phyloP scores from a whole-genome alignment of 176 grass and related monocot genomes.

The Guadua angustifolia region DNA sequence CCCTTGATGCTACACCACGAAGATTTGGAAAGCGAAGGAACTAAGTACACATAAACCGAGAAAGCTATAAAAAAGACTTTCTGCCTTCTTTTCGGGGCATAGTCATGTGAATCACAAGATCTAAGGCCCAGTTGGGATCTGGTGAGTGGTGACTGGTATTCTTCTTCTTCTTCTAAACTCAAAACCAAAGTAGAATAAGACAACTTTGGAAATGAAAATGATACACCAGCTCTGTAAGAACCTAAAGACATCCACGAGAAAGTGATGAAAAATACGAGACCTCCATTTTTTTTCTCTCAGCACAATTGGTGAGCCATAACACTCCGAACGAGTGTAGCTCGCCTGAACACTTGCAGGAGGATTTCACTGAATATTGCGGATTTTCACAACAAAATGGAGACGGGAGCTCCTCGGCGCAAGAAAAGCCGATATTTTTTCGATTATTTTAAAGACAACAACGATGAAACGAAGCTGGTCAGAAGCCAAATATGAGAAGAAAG shows the following conservation, averaged over 20 bases:
- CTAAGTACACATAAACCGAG: constrained; percentile 27
- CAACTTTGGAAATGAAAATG: background rate
- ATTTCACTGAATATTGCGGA: background rate
- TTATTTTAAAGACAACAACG: constrained; percentile 30
- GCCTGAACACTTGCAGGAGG: background rate
- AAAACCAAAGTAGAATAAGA: constrained; percentile 9
- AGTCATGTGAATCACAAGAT: constrained; percentile 41
- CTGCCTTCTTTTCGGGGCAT: constrained; percentile 35
- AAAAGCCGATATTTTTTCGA: background rate
- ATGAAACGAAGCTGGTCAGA: constrained; percentile 39
- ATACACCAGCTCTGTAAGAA: background rate
- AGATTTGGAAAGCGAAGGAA: constrained; percentile 50
- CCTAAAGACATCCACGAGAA: constrained; percentile 16
- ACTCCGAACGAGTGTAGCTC: background rate
- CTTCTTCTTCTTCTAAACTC: constrained; percentile 6
- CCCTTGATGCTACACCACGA: background rate
- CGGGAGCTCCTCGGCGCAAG: background rate
- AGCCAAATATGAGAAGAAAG: constrained; percentile 24
- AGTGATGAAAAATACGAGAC: background rate
- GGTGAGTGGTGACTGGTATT: background rate
- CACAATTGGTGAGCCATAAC: background rate
- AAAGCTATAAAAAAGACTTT: constrained; percentile 23
- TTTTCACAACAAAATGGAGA: background rate
- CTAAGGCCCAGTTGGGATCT: constrained; percentile 23
- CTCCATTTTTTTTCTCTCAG: background rate